Percentiles rank a stretch among this genome's conserved stretches.
Evolutionary conservation across 2,329 filamentous ascomycete genomes (phyloP).

Genomic region (Beauveria pseudobassiana): DNA sequence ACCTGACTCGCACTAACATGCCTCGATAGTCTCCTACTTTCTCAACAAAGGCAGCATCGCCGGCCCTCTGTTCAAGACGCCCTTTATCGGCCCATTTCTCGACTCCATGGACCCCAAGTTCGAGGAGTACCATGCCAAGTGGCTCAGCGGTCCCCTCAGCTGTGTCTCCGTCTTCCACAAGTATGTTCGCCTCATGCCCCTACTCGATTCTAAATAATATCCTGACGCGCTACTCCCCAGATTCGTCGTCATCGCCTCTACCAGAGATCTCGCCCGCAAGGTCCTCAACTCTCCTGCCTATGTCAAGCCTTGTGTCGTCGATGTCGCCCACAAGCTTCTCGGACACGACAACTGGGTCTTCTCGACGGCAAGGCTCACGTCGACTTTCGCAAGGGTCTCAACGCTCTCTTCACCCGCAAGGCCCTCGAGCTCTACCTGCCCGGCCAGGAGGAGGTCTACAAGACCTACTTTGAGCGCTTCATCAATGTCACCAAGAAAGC

Average conservation of each 20-base stretch:
- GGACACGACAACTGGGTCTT: conserved; percentile 95
- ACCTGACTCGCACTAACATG: neutral
- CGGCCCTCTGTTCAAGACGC: conserved; percentile 68
- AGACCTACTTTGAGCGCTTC: conserved; percentile 76
- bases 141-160: conserved; percentile 83
- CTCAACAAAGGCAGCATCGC: conserved; percentile 68
- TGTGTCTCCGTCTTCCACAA: conserved; percentile 99
- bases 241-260: conserved; percentile 95
- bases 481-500: conserved; percentile 65
- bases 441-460: conserved; percentile 86
- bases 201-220: neutral
- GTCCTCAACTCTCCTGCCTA: conserved; percentile 90
- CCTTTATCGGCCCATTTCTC: conserved; percentile 93
- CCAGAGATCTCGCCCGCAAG: conserved; percentile 90
- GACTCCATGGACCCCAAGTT: conserved; percentile 90
- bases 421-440: conserved; percentile 85
- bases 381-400: conserved; percentile 94
- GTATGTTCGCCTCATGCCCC: conserved; percentile 41
- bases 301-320: conserved; percentile 95
- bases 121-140: conserved; percentile 84
- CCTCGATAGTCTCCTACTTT: conserved; percentile 60
- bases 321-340: conserved; percentile 87
- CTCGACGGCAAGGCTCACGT: conserved; percentile 91
- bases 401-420: conserved; percentile 86
- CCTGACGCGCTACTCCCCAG: conserved; percentile 33